These are phyloP conservation scores for Juglanconis oblonga DNA, from an alignment of 2,329 filamentous ascomycete species.

Conservation along the genomic window DNA sequence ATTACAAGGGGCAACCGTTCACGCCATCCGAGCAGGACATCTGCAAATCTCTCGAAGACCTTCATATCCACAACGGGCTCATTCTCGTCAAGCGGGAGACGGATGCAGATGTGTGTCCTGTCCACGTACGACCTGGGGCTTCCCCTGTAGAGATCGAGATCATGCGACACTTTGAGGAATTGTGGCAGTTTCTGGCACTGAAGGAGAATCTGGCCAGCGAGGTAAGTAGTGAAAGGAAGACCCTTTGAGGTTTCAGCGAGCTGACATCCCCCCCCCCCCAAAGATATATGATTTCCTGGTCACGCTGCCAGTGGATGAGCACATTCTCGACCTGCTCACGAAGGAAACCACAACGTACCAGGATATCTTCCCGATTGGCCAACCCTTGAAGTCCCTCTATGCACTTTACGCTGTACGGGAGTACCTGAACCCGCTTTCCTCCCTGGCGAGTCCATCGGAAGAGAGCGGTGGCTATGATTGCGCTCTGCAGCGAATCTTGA, in stretches of 20 bases:
- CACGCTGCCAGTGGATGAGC: constrained; percentile 66
- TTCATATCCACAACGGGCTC: constrained; percentile 63
- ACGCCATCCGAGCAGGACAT: constrained; percentile 58
- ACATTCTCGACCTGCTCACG: constrained; percentile 58
- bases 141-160: constrained; percentile 74
- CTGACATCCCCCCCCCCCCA: constrained; percentile 18
- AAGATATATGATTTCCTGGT: constrained; percentile 69
- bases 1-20: constrained; percentile 66
- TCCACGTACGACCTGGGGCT: constrained; percentile 47
- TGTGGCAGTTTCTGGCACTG: constrained; percentile 78
- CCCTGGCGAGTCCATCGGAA: constrained; percentile 19
- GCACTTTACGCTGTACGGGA: constrained; percentile 64
- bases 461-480: constrained; percentile 26
- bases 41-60: constrained; percentile 62
- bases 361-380: constrained; percentile 65
- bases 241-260: not conserved
- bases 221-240: constrained; percentile 39
- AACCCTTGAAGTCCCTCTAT: constrained; percentile 73
- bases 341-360: constrained; percentile 48
- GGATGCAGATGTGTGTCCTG: constrained; percentile 39
- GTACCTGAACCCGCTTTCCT: constrained; percentile 48
- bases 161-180: constrained; percentile 74
- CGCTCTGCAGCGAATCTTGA: constrained; percentile 43
- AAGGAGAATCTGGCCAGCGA: constrained; percentile 67
- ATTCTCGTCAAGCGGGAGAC: constrained; percentile 63